A percentile compares a stretch with the other conserved stretches of the same genome.
phyloP scores from a whole-genome alignment of 2,329 filamentous ascomycete genomes.

The Venturia nashicola region DNA sequence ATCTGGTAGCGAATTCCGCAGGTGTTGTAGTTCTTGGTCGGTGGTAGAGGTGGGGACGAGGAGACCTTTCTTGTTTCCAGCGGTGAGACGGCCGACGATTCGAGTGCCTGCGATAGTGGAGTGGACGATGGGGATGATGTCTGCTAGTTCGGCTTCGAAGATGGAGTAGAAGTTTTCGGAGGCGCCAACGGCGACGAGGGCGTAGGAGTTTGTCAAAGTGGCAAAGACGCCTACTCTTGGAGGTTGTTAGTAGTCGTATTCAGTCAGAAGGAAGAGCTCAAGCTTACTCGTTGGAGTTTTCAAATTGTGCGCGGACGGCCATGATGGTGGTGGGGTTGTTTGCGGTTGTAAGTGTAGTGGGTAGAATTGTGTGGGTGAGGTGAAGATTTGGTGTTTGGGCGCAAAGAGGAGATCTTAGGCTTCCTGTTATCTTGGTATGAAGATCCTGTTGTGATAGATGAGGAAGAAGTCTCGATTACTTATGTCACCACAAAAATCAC shows the following conservation, averaged over 20 bases:
- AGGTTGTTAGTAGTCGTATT: background rate
- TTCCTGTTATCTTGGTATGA: background rate
- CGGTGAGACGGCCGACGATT: conserved; percentile 90
- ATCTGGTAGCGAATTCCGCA: conserved; percentile 90
- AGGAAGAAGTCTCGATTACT: background rate
- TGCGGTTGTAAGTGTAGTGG: background rate
- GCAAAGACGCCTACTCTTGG: conserved; percentile 87
- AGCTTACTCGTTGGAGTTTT: conserved; percentile 81
- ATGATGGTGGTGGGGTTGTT: conserved; percentile 22
- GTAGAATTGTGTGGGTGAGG: background rate
- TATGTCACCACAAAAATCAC: background rate
- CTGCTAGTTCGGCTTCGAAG: conserved; percentile 95
- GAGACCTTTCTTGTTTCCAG: conserved; percentile 92
- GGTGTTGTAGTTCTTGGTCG: conserved; percentile 94
- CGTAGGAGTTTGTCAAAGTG: conserved; percentile 94
- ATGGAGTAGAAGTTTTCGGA: conserved; percentile 94
- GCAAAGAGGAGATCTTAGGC: background rate
- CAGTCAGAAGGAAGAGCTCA: conserved; percentile 12
- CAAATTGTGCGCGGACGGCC: conserved; percentile 53
- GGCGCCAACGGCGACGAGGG: conserved; percentile 83
- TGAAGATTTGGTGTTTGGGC: background rate
- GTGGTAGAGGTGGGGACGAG: conserved; percentile 92
- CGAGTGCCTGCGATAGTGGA: conserved; percentile 93
- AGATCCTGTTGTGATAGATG: background rate
- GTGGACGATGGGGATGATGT: conserved; percentile 93